These are phyloP conservation scores for Filobasidium floriforme DNA, from an alignment of 768 basidiomycete species.

Conservation along the genomic window DNA sequence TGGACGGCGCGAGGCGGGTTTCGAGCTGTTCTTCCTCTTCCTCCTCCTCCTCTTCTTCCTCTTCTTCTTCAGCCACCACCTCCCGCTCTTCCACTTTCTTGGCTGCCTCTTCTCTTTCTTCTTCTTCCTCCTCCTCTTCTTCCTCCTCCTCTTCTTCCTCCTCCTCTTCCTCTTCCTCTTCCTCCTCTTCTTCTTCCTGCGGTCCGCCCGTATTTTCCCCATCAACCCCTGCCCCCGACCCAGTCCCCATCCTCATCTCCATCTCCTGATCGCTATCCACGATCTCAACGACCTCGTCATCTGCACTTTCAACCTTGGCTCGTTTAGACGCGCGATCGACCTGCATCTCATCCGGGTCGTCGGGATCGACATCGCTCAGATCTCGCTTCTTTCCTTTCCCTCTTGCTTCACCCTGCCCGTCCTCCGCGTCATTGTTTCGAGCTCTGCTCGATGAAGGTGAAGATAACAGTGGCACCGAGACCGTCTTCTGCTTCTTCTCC, in stretches of 20 bases:
- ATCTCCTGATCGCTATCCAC: not conserved
- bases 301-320: no score
- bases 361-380: not conserved
- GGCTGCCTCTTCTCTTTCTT: not conserved
- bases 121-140: conserved; percentile 8
- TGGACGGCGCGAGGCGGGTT: not conserved
- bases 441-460: no score
- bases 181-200: not conserved
- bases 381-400: not conserved
- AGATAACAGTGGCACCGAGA: no score
- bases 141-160: not conserved
- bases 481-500: not conserved
- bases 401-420: not conserved
- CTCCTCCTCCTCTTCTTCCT: not conserved
- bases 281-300: no score
- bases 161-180: not conserved
- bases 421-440: not conserved
- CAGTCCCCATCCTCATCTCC: conserved; percentile 13
- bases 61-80: no score
- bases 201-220: not conserved
- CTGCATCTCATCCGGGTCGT: not conserved
- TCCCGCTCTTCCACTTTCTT: not conserved
- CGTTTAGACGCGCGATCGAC: no score
- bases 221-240: not conserved
- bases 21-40: conserved; percentile 2